A percentile compares a stretch with the other conserved stretches of the same genome.
Evolutionary conservation across 2,329 filamentous ascomycete genomes (phyloP).

Genomic region (Beauveria bassiana): DNA sequence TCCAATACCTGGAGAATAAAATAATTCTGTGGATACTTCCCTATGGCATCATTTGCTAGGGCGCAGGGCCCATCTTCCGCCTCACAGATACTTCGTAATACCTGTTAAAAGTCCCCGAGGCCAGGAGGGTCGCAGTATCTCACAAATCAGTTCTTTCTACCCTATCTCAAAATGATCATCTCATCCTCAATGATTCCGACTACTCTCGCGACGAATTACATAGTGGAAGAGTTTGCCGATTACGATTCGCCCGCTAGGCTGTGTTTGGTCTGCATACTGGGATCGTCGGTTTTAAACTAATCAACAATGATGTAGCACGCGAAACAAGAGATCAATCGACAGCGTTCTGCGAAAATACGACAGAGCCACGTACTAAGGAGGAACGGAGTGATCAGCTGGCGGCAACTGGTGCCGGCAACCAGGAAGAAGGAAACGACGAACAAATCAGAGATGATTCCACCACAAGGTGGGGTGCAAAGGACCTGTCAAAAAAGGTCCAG

Average conservation of each 20-base stretch:
- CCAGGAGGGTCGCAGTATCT: background rate
- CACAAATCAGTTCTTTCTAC: background rate
- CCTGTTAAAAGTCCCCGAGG: no score
- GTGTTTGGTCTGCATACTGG: background rate
- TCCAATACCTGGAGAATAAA: background rate
- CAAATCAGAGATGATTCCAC: background rate
- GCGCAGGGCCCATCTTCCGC: background rate
- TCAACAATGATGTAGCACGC: background rate
- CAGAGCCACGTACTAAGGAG: background rate
- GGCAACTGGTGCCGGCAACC: background rate
- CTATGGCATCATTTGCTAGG: background rate
- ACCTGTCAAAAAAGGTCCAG: slow-evolving; percentile 8
- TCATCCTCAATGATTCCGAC: background rate
- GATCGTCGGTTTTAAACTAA: background rate
- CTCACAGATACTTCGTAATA: background rate
- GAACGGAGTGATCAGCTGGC: background rate
- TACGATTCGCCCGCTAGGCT: no score
- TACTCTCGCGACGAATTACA: background rate
- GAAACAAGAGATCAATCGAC: background rate
- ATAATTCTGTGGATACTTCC: background rate
- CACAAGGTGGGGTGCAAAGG: background rate
- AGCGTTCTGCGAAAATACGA: background rate
- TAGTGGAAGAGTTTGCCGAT: background rate
- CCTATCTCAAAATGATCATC: background rate
- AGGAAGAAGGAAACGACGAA: background rate